phyloP scores from a whole-genome alignment of 495 filamentous ascomycete genomes.

The Schizothecium vesticola region DNA sequence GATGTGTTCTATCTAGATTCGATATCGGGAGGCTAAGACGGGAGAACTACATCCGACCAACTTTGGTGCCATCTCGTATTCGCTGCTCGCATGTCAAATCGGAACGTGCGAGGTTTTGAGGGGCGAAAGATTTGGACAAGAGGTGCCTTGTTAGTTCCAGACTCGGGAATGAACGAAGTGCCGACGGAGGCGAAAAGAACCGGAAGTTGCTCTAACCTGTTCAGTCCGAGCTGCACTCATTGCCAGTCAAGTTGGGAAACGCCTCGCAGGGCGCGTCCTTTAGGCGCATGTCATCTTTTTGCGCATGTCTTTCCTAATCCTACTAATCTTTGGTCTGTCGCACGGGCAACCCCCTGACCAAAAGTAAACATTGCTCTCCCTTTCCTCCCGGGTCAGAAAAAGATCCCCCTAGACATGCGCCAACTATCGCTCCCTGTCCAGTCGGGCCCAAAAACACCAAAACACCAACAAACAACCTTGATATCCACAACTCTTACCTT shows the following conservation, averaged over 20 bases:
- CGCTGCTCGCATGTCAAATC: not conserved
- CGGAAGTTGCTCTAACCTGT: no score
- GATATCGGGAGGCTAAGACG: not conserved
- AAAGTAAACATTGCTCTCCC: not conserved
- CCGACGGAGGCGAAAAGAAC: no score
- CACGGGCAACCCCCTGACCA: not conserved
- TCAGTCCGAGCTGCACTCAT: not conserved
- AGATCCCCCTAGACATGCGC: no score
- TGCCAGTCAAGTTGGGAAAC: not conserved
- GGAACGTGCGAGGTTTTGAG: not conserved
- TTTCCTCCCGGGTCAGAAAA: no score
- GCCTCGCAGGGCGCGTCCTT: not conserved
- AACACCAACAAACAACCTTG: not conserved
- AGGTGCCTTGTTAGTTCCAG: not conserved
- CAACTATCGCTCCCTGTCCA: not conserved
- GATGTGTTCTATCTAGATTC: not conserved
- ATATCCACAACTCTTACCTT: not conserved
- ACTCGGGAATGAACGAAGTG: not conserved
- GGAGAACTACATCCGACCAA: not conserved
- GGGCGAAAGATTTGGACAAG: no score
- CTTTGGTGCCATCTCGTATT: not conserved
- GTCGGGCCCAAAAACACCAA: not conserved
- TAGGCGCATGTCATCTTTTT: not conserved
- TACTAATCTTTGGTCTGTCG: not conserved
- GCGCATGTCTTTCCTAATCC: not conserved